These are phyloP conservation scores for Dillenia suffruticosa DNA, from an alignment of 164 flowering plant species.

Conservation along the genomic window DNA sequence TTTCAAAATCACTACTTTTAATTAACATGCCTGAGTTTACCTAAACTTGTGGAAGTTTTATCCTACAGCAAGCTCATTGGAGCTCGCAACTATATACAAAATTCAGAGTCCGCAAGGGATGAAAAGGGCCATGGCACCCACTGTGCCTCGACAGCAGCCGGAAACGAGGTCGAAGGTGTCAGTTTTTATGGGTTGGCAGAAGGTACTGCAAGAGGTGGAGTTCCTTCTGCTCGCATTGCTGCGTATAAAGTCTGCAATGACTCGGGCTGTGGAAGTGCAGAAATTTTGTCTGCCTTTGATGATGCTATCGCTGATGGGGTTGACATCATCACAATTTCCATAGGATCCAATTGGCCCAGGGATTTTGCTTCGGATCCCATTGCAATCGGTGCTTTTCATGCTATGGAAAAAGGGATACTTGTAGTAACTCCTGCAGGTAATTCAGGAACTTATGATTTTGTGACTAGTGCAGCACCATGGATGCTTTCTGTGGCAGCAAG, in stretches of 20 bases:
- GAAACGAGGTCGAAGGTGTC: constrained; percentile 16
- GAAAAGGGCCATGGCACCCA: constrained; percentile 34
- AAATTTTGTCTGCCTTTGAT: constrained; percentile 30
- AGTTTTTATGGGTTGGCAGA: constrained; percentile 25
- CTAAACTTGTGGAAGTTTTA: constrained; percentile 24
- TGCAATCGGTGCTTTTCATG: constrained; percentile 35
- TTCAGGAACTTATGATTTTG: background rate
- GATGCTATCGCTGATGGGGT: constrained; percentile 42
- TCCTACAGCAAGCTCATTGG: constrained; percentile 24
- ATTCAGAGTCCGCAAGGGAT: constrained; percentile 14
- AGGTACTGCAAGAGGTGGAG: constrained; percentile 40
- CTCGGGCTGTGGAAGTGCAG: background rate
- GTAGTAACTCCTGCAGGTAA: constrained; percentile 23
- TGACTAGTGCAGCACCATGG: constrained; percentile 26
- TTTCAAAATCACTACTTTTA: too few species aligned
- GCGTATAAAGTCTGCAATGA: constrained; percentile 21
- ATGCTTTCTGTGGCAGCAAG: constrained; percentile 27
- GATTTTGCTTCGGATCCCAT: background rate
- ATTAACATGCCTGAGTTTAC: background rate
- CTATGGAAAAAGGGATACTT: constrained; percentile 26
- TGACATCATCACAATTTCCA: constrained; percentile 22
- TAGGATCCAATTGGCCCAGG: background rate
- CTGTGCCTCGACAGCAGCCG: constrained; percentile 37
- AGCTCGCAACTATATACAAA: constrained; percentile 14
- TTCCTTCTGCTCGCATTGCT: constrained; percentile 35